Evolutionary conservation across 306 rosid species (phyloP), one percentile per base, ranked within the genome.

Genomic region (Sesbania bispinosa): DNA sequence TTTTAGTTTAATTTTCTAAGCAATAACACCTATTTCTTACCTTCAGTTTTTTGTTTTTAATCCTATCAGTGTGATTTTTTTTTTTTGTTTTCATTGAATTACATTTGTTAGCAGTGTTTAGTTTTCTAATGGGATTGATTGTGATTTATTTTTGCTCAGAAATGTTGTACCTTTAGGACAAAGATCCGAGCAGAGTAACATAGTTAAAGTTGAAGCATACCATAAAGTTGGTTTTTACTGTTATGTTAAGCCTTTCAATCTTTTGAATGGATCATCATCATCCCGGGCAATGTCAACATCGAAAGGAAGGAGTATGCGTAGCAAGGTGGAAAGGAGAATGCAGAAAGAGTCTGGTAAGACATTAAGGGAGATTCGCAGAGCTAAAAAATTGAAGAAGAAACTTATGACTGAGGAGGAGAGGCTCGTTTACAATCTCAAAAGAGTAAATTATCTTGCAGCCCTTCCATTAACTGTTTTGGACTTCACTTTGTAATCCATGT

Each of bases 331-430:
- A 73, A 89, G 77, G 67, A 80, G 97, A 76, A 88, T 94, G 96
- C 85, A 86, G 79, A 94, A 86, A 75, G 98, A 94, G 72, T 83
- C 96, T 1, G 99, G 99, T 45, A 94, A 86, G 80, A 94, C 99
- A 32, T 64, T 87, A 10, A 87, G 97, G 79, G 99, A 90, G 85
- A 80, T 87, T 24, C 89, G 96, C 32, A 80, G 93, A 62, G 99
- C 99, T 27, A 88, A 88, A 39, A 91, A 89, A 66, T 66, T 94
- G 72, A 89, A 85, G 82, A 89, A 89, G 86, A 94, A 94, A 76
- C 88, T 94, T 45, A 94, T 91, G 99, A 94, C 97, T 0, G 99
- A 91, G 75, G 94, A 86, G 77, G 97, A 94, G 83, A 85, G 96
- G 78, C 89, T 84, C 21, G 54, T 91, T 83, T 91, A 87, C 90